Base-by-base conservation (phyloP, 177 flowering plant species). In the Vitis hybrid region DNA sequence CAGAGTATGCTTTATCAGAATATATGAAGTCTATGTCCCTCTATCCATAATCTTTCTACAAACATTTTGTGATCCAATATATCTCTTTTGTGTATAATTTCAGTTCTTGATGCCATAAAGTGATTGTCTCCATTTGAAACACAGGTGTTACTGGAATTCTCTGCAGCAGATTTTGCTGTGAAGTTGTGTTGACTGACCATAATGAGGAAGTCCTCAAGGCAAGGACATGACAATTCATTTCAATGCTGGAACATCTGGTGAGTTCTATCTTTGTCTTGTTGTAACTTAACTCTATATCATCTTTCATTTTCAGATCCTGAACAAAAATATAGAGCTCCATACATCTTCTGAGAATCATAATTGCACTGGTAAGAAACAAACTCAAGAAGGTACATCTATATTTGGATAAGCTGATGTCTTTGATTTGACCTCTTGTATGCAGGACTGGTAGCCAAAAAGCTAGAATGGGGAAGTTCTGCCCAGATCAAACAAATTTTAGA, bases 121-220 rank as follows among this genome's bases (percentile, higher is more conserved):
- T 65, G n/a, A 51, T 61, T 11, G 60, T 17, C 49, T 13, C 66
- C 68, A 27, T 58, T 64, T 70, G 52, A 51, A 57, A 49, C 69
- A 57, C 81, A 92, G 97, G 99, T 66, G 65, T 93, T 54, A 90
- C 97, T 30, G 99, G 98, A 66, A 74, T 94, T 49, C 86, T 94
- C 6, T 91, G 96, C 74, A 84, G 97, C 82, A 89, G 86, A 82
- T 93, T 86, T 78, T 93, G 99, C 76, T 70, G 52, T 27, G 75
- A 89, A 73, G 83, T 90, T 73, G 77, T 94, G 62, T 75, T 94
- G 46, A 90, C 97, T 58, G 99, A 94, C 79, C 99, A 94, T 64
- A 94, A 93, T 70, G 91, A 91, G 0, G 96, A 94, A 87, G 96
- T 94, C 64, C 81, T 91, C 51, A 91, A 93, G 97, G 99, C 80